phyloP scores from a whole-genome alignment of 306 rosid genomes.

The Ormosia semicastrata region DNA sequence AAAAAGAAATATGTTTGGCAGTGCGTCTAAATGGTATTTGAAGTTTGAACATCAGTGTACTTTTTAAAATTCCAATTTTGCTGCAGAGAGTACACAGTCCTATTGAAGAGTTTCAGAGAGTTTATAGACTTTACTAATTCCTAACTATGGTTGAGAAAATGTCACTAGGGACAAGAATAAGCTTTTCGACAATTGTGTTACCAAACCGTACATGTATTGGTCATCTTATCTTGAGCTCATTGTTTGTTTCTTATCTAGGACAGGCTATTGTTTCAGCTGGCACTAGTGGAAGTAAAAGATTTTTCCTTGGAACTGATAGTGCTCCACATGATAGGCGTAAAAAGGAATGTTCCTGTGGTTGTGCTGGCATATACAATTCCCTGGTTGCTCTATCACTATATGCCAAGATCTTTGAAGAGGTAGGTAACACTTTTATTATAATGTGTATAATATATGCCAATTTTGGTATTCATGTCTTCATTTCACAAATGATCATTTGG shows the following conservation, averaged over 20 bases:
- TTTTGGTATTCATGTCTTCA: background rate
- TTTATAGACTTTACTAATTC: background rate
- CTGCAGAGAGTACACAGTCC: background rate
- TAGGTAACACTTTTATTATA: constrained; percentile 29
- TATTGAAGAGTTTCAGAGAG: constrained; percentile 14
- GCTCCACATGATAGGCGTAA: constrained; percentile 88
- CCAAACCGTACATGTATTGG: background rate
- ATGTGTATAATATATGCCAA: constrained; percentile 10
- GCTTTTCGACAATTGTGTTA: constrained; percentile 5
- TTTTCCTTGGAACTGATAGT: constrained; percentile 93
- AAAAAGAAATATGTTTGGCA: background rate
- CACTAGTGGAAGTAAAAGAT: constrained; percentile 75
- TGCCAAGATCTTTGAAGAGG: constrained; percentile 95
- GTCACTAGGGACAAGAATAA: background rate
- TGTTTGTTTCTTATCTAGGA: constrained; percentile 42
- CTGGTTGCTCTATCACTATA: constrained; percentile 82
- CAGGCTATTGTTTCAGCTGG: constrained; percentile 81
- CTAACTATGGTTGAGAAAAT: background rate
- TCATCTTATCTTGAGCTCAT: constrained; percentile 10
- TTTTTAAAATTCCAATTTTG: background rate
- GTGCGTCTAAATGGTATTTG: background rate
- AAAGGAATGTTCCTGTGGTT: constrained; percentile 80
- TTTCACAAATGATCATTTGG: constrained; percentile 3
- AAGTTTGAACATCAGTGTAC: background rate
- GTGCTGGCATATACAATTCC: constrained; percentile 89